Evolutionary conservation across 78 protist species (phyloP).

Genomic region (Cavenderia fasciculata): DNA sequence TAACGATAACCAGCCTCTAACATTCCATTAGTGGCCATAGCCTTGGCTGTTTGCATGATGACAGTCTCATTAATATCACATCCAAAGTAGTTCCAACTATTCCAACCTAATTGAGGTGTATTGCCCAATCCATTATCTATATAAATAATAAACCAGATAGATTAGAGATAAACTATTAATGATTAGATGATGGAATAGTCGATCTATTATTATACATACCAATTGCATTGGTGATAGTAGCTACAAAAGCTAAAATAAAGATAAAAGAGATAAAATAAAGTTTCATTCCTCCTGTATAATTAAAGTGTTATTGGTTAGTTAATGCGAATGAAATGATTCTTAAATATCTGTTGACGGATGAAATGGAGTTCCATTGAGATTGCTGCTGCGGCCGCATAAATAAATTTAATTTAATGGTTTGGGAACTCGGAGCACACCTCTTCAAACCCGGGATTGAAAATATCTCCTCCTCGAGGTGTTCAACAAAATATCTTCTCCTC

Average conservation of each 20-base stretch:
- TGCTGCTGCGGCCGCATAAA: background rate
- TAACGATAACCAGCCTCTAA: slow-evolving; percentile 86
- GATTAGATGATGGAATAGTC: background rate
- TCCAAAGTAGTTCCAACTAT: slow-evolving; percentile 66
- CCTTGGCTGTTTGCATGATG: slow-evolving; percentile 64
- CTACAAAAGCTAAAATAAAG: background rate
- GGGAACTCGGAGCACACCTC: too few species aligned
- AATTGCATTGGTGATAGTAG: background rate
- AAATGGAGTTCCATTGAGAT: too few species aligned
- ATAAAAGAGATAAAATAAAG: background rate
- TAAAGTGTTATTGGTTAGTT: background rate
- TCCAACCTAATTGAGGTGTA: slow-evolving; percentile 79
- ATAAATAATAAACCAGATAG: background rate
- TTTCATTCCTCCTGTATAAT: background rate
- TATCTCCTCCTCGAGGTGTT: too few species aligned
- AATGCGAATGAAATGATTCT: background rate
- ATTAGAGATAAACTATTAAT: background rate
- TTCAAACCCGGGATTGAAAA: too few species aligned
- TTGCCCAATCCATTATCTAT: slow-evolving; percentile 35
- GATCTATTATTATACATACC: background rate
- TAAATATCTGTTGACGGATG: background rate
- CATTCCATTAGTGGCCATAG: slow-evolving; percentile 85
- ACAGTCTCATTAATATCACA: slow-evolving; percentile 88
- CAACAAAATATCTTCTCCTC: too few species aligned
- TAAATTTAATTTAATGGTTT: background rate